A percentile compares a stretch with the other conserved stretches of the same genome.
phyloP scores from a whole-genome alignment of 169 alveolate genomes.

The Theileria orientalis region DNA sequence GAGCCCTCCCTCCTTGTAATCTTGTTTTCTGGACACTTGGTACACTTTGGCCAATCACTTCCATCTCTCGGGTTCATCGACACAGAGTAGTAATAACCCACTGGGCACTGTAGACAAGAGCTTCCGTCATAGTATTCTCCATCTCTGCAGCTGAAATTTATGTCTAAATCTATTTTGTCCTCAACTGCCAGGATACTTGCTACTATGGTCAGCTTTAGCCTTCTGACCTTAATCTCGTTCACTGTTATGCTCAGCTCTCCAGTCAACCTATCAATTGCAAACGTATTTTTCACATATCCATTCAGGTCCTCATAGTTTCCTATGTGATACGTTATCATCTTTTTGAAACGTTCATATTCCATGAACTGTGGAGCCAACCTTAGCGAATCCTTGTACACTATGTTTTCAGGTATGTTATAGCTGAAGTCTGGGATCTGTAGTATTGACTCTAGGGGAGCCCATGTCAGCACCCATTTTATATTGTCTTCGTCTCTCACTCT shows the following conservation, averaged over 20 bases:
- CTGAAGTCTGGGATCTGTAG: slow-evolving; percentile 8
- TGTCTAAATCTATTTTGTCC: slow-evolving; percentile 1
- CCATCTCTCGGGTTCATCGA: neutral
- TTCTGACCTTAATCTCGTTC: slow-evolving; percentile 5
- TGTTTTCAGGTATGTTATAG: neutral
- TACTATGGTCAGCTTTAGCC: slow-evolving; percentile 24
- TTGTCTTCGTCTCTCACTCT: neutral
- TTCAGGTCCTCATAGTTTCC: slow-evolving; percentile 7
- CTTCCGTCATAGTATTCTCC: slow-evolving; percentile 64
- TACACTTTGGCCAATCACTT: slow-evolving; percentile 49
- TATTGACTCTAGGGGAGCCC: slow-evolving; percentile 19
- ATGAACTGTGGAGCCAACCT: slow-evolving; percentile 3
- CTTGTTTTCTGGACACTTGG: slow-evolving; percentile 39
- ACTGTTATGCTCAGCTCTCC: slow-evolving; percentile 29
- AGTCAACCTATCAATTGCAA: neutral
- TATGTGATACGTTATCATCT: neutral
- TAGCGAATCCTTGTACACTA: neutral
- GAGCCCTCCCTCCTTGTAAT: slow-evolving; percentile 69
- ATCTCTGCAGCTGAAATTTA: slow-evolving; percentile 65
- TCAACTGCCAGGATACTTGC: slow-evolving; percentile 36
- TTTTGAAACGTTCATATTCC: neutral
- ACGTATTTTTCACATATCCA: slow-evolving; percentile 1
- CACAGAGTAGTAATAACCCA: slow-evolving; percentile 68
- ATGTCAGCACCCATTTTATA: slow-evolving; percentile 18
- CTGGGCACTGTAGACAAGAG: slow-evolving; percentile 72